These are phyloP conservation scores for Cynanchum wilfordii DNA, from an alignment of 257 asterid genomes.

Conservation along the genomic window DNA sequence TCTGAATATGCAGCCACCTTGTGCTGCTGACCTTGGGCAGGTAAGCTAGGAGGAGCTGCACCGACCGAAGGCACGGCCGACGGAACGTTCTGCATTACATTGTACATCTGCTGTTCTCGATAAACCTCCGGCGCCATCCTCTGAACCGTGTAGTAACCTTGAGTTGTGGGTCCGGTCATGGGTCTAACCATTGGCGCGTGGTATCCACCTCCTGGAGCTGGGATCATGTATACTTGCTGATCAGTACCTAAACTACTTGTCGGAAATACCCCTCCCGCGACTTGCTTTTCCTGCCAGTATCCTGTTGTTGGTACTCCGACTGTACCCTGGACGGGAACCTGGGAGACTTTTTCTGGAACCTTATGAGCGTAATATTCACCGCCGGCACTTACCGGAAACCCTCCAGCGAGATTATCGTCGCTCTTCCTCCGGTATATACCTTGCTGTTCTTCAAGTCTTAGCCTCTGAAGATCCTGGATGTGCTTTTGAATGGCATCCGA, in stretches of 20 bases:
- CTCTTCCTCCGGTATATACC: conserved; percentile 44
- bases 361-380: conserved; percentile 56
- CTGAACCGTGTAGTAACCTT: conserved; percentile 68
- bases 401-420: conserved; percentile 52
- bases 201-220: conserved; percentile 44
- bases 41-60: conserved; percentile 30
- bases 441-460: conserved; percentile 75
- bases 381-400: conserved; percentile 41
- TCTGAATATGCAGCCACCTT: conserved; percentile 25
- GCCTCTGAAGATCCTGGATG: conserved; percentile 84
- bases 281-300: conserved; percentile 66
- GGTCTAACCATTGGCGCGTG: conserved; percentile 56
- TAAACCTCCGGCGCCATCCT: conserved; percentile 55
- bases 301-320: conserved; percentile 24
- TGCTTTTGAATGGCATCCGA: conserved; percentile 94
- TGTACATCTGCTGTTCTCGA: conserved; percentile 62
- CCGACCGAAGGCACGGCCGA: conserved; percentile 24
- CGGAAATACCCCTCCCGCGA: conserved; percentile 51
- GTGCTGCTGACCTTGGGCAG: conserved; percentile 22
- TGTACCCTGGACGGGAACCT: conserved; percentile 37
- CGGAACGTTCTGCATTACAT: conserved; percentile 26
- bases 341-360: conserved; percentile 47
- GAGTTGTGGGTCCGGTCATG: conserved; percentile 45
- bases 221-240: conserved; percentile 77
- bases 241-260: conserved; percentile 37